Percentiles rank a stretch among this genome's conserved stretches.
Evolutionary conservation across 805 yeast species (phyloP).

Genomic region (Saccharomycodes ludwigii): DNA sequence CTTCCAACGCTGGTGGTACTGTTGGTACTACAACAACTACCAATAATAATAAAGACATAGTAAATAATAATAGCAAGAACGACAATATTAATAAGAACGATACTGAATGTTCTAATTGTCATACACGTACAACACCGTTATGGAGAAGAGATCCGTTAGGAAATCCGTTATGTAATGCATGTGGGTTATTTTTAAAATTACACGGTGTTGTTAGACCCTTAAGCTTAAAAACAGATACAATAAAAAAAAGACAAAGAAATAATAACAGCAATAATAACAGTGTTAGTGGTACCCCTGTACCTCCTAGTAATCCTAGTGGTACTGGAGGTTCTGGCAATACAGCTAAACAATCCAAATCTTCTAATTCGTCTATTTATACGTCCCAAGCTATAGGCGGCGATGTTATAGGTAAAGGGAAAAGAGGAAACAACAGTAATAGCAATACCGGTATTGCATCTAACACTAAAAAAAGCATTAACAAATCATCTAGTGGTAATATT

Average conservation of each 20-base stretch:
- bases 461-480: no score
- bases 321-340: no score
- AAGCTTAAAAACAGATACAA: constrained; percentile 80
- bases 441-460: no score
- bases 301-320: no score
- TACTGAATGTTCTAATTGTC: constrained; percentile 70
- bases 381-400: no score
- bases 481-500: no score
- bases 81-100: constrained; percentile 6
- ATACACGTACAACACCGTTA: constrained; percentile 79
- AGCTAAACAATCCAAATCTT: no score
- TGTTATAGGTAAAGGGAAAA: no score
- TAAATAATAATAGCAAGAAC: constrained; percentile 1
- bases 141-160: constrained; percentile 92
- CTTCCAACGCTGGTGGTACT: neutral
- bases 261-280: constrained; percentile 18
- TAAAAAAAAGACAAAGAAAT: constrained; percentile 71
- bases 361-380: no score
- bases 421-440: no score
- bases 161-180: constrained; percentile 86
- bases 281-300: constrained; percentile 4
- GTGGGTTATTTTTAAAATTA: constrained; percentile 80
- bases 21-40: neutral
- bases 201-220: constrained; percentile 91
- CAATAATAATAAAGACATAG: constrained; percentile 1